Base-by-base conservation (phyloP, 176 grass and related monocot genomes). In the Coix lacrymajobi region DNA sequence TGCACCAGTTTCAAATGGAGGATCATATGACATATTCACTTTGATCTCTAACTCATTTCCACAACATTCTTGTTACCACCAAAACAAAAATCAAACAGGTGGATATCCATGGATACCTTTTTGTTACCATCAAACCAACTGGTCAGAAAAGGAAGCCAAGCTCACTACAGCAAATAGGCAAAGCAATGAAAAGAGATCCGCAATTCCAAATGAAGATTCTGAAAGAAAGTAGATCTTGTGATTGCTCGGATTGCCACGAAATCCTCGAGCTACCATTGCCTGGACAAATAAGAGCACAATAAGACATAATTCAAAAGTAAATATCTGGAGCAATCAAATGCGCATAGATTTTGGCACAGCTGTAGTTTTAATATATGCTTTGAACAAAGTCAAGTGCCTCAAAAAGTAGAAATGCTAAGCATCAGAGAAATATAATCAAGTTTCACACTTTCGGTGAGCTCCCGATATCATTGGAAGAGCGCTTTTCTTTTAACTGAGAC, bases 211-310 rank as follows among this genome's bases (percentile, higher is more conserved):
- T 44, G 92, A 93, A 74, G 89, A 92, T 71, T 98, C 62, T n/a
- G 85, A 41, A 49, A 92, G 88, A 31, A 98, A 91, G 80, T 95
- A 93, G 66, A 98, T 93, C 68, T 88, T 95, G 72, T 98, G 92
- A 62, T 85, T 93, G 71, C 34, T 85, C 57, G 90, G 70, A 33
- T 93, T 85, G 77, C 96, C 96, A n/a, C 89, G 74, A 85, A 95
- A 98, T 78, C 96, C 96, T 83, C 96, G 88, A 81, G 91, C 92
- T 80, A 98, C 73, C 96, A 98, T 98, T 4, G 92, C 92, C 96
- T 98, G 87, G 15, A 66, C 0, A 91, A 76, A 75, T 26, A 64
- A 84, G 69, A 69, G 22, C 54, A 58, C 11, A 58, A 58, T 60
- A 60, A 26, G 56, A 60, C 56, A 58, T 25, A 25, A 60, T 12